Conservation (phyloP, 331 rosid genomes). For the Malus hybrid region DNA sequence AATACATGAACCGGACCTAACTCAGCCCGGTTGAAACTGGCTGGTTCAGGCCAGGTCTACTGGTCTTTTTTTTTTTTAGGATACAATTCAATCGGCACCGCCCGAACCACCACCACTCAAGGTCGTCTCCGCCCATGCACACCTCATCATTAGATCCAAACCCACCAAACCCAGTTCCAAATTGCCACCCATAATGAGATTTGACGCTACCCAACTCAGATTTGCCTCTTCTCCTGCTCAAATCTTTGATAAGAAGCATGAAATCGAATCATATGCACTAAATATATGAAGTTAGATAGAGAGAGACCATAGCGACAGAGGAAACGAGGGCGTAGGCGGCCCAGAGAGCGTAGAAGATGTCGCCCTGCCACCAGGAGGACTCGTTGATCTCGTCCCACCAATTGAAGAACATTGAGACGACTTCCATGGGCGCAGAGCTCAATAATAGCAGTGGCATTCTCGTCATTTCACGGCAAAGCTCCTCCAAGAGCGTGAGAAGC, state of each 20-base stretch:
- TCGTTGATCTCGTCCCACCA: conserved; percentile 64
- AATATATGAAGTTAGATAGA: not conserved
- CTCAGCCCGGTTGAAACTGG: too few relatives aligned
- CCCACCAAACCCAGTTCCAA: too few relatives aligned
- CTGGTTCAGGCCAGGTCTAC: too few relatives aligned
- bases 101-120: too few relatives aligned
- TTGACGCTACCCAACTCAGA: too few relatives aligned
- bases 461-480: conserved; percentile 25
- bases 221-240: too few relatives aligned
- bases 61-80: too few relatives aligned
- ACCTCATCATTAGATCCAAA: too few relatives aligned
- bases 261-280: not conserved
- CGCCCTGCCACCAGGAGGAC: conserved; percentile 45
- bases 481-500: not conserved
- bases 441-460: conserved; percentile 20
- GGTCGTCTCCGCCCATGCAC: too few relatives aligned
- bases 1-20: too few relatives aligned
- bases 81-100: too few relatives aligned
- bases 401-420: conserved; percentile 15
- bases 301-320: conserved; percentile 49
- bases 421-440: conserved; percentile 32
- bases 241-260: not conserved
- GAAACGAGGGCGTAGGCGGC: conserved; percentile 74
- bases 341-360: conserved; percentile 61
- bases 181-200: too few relatives aligned